Evolutionary conservation across 2,329 filamentous ascomycete genomes (phyloP).

Genomic region (Pyrenophora seminiperda): DNA sequence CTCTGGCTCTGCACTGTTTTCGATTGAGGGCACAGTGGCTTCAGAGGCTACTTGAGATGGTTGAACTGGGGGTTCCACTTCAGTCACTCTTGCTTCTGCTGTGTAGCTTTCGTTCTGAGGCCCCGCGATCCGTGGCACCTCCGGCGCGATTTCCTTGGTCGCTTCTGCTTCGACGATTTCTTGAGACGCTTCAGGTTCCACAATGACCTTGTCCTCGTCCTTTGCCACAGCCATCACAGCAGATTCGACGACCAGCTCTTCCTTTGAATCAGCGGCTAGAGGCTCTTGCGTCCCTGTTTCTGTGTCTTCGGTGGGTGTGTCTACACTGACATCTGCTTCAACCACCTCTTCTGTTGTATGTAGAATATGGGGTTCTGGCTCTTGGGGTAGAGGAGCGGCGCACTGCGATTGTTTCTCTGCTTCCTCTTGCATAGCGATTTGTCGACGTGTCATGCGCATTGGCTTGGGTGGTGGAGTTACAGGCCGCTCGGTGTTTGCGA

Average conservation of each 20-base stretch:
- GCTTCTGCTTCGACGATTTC: conserved; percentile 2
- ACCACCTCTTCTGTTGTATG: conserved; percentile 4
- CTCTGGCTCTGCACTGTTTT: conserved; percentile 32
- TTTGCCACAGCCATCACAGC: conserved; percentile 1
- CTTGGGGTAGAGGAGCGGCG: conserved; percentile 10
- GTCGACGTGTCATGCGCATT: conserved; percentile 42
- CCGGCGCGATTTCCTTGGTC: not conserved
- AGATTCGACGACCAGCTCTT: not conserved
- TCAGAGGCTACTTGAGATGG: conserved; percentile 9
- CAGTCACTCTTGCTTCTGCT: not conserved
- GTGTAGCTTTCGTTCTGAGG: not conserved
- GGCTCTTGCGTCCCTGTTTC: conserved; percentile 3
- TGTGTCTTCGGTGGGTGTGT: conserved; percentile 3
- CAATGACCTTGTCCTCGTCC: conserved; percentile 1
- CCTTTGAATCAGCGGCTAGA: not conserved
- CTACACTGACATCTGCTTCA: conserved; percentile 4
- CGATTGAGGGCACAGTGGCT: conserved; percentile 19
- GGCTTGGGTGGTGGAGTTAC: conserved; percentile 34
- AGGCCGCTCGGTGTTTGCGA: conserved; percentile 29
- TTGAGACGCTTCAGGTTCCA: conserved; percentile 3
- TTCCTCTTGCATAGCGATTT: conserved; percentile 43
- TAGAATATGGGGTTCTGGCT: conserved; percentile 13
- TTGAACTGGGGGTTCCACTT: conserved; percentile 1
- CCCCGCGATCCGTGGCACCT: not conserved
- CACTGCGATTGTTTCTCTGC: conserved; percentile 32